These are phyloP conservation scores for Aspergillus felis DNA, from an alignment of 2,329 filamentous ascomycete species.

Conservation along the genomic window DNA sequence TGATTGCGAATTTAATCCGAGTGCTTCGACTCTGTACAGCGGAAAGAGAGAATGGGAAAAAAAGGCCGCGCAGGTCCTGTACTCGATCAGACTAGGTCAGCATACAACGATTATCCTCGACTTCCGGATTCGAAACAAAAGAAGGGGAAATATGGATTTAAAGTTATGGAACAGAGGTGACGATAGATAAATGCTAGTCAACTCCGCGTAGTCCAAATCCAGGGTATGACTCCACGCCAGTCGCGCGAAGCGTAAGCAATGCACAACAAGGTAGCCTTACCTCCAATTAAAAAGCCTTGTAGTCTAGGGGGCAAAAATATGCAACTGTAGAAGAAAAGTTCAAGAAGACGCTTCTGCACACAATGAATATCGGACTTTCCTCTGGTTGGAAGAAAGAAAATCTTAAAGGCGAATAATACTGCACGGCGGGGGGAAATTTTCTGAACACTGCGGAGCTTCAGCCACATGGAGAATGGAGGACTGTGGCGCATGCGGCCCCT, in stretches of 20 bases:
- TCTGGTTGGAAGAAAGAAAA: conserved; percentile 2
- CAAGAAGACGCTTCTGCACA: neutral
- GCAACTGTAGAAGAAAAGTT: neutral
- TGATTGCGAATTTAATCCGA: conserved; percentile 11
- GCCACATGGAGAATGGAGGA: neutral
- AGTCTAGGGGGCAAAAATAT: neutral
- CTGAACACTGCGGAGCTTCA: conserved; percentile 9
- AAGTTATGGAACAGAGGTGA: neutral
- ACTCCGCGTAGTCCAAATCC: neutral
- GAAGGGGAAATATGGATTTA: neutral
- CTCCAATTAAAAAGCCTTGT: neutral
- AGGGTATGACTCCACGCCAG: neutral
- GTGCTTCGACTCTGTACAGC: neutral
- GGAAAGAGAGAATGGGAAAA: neutral
- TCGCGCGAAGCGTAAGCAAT: neutral
- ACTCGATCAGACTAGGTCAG: neutral
- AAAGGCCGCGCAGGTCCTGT: neutral
- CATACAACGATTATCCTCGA: neutral
- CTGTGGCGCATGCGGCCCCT: neutral
- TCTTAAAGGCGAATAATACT: conserved; percentile 4
- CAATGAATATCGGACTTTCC: conserved; percentile 1
- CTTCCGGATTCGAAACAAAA: neutral
- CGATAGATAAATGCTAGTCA: neutral
- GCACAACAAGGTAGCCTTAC: neutral
- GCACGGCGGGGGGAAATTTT: conserved; percentile 14